These are phyloP conservation scores for Rhinocladiella mackenziei DNA, from an alignment of 2,329 filamentous ascomycete genomes.

Conservation along the genomic window DNA sequence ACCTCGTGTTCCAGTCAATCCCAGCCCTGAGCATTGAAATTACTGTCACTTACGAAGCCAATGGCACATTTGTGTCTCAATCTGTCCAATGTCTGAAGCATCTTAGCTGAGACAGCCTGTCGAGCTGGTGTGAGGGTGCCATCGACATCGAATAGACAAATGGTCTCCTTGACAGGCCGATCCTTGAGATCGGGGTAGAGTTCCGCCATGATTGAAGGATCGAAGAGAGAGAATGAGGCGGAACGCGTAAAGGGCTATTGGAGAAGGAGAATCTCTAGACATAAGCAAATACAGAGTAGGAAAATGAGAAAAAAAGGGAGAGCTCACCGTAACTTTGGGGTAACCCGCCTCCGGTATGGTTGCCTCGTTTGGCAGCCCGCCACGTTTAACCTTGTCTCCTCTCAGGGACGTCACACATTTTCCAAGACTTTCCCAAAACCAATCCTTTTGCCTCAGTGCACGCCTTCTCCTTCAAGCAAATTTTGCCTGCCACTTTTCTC, in stretches of 20 bases:
- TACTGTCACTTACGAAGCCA: slow-evolving; percentile 57
- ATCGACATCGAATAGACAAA: slow-evolving; percentile 95
- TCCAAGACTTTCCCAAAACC: too few relatives aligned
- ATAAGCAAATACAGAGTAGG: neutral
- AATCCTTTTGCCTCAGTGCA: too few relatives aligned
- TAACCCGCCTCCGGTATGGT: too few relatives aligned
- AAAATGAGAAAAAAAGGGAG: slow-evolving; percentile 2
- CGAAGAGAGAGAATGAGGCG: neutral
- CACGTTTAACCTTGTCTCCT: too few relatives aligned
- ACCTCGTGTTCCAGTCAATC: slow-evolving; percentile 42
- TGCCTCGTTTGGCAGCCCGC: neutral
- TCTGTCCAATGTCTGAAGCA: slow-evolving; percentile 71
- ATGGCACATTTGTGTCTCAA: slow-evolving; percentile 86
- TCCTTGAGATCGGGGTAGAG: slow-evolving; percentile 71
- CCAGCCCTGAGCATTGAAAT: neutral
- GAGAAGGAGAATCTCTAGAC: neutral
- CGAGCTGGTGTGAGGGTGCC: slow-evolving; percentile 82
- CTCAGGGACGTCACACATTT: too few relatives aligned
- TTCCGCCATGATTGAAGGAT: slow-evolving; percentile 22
- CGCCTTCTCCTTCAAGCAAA: neutral
- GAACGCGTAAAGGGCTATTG: neutral
- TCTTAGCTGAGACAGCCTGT: slow-evolving; percentile 71
- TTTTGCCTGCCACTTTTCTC: too few relatives aligned
- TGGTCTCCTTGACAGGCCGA: slow-evolving; percentile 85
- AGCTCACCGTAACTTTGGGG: slow-evolving; percentile 6